Evolutionary conservation across 2,329 filamentous ascomycete species (phyloP).

Genomic region (Aspergillus novofumigatus): DNA sequence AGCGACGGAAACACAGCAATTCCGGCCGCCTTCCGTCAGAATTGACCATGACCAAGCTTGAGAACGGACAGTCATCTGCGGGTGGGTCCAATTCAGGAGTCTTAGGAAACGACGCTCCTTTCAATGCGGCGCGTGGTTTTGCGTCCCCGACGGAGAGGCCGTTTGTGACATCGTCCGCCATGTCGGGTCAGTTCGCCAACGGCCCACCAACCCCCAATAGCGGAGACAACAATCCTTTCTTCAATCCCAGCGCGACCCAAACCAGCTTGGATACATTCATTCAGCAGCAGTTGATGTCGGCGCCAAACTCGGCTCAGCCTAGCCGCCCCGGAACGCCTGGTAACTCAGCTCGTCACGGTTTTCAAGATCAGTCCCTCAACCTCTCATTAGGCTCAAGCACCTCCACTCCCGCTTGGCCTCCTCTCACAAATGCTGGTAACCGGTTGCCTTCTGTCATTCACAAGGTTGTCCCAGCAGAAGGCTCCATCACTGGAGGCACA

Average conservation of each 20-base stretch:
- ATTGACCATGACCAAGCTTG: slow-evolving; percentile 77
- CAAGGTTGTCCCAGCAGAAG: slow-evolving; percentile 78
- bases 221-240: slow-evolving; percentile 57
- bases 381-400: slow-evolving; percentile 41
- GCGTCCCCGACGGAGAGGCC: slow-evolving; percentile 42
- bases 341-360: slow-evolving; percentile 41
- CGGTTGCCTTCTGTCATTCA: slow-evolving; percentile 63
- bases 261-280: slow-evolving; percentile 63
- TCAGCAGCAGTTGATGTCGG: slow-evolving; percentile 64
- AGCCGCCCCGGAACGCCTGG: slow-evolving; percentile 75
- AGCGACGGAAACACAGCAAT: slow-evolving; percentile 77
- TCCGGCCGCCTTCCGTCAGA: slow-evolving; percentile 66
- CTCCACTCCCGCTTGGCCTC: slow-evolving; percentile 50
- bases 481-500: slow-evolving; percentile 75
- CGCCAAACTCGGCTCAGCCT: slow-evolving; percentile 66
- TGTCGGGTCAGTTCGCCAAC: slow-evolving; percentile 49
- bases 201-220: slow-evolving; percentile 64
- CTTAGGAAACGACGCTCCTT: slow-evolving; percentile 38
- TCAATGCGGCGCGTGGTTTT: slow-evolving; percentile 36
- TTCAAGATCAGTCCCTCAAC: slow-evolving; percentile 32
- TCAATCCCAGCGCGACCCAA: slow-evolving; percentile 55
- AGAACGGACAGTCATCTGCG: slow-evolving; percentile 48
- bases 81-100: slow-evolving; percentile 32
- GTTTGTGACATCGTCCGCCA: slow-evolving; percentile 43
- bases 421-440: slow-evolving; percentile 49